phyloP scores from a whole-genome alignment of 805 yeast species.

The Candida wancherniae region DNA sequence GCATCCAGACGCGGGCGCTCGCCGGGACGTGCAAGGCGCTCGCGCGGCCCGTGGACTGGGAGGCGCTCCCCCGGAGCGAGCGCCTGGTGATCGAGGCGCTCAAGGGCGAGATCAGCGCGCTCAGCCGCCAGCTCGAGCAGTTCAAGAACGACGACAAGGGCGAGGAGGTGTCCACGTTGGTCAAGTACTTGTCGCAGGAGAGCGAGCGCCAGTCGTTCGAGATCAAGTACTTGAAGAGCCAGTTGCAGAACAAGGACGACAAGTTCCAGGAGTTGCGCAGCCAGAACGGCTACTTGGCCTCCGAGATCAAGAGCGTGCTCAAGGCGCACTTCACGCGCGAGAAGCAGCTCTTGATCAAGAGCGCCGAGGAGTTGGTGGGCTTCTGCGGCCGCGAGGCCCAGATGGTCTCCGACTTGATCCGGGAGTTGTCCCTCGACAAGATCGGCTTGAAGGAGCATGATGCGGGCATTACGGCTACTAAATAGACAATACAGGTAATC shows the following conservation, averaged over 20 bases:
- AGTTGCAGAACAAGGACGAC: constrained; percentile 15
- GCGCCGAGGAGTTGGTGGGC: constrained; percentile 4
- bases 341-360: constrained; percentile 4
- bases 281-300: constrained; percentile 14
- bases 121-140: constrained; percentile 19
- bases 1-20: constrained; percentile 58
- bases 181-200: constrained; percentile 30
- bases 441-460: too few species aligned
- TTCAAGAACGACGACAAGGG: constrained; percentile 6
- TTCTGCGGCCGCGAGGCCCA: constrained; percentile 8
- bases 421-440: too few species aligned
- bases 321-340: constrained; percentile 5
- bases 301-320: constrained; percentile 6
- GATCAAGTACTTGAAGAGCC: constrained; percentile 27
- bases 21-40: constrained; percentile 30
- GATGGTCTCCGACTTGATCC: too few species aligned
- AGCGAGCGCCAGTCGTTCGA: constrained; percentile 28
- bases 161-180: constrained; percentile 22
- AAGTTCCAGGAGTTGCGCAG: constrained; percentile 21
- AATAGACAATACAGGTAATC: too few species aligned
- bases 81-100: constrained; percentile 25
- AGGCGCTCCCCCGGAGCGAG: constrained; percentile 22
- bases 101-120: constrained; percentile 27
- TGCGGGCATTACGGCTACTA: too few species aligned
- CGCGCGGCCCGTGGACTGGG: constrained; percentile 29